Conservation (phyloP, 2,329 filamentous ascomycete genomes). For the Monilinia vaccinii-corymbosi region DNA sequence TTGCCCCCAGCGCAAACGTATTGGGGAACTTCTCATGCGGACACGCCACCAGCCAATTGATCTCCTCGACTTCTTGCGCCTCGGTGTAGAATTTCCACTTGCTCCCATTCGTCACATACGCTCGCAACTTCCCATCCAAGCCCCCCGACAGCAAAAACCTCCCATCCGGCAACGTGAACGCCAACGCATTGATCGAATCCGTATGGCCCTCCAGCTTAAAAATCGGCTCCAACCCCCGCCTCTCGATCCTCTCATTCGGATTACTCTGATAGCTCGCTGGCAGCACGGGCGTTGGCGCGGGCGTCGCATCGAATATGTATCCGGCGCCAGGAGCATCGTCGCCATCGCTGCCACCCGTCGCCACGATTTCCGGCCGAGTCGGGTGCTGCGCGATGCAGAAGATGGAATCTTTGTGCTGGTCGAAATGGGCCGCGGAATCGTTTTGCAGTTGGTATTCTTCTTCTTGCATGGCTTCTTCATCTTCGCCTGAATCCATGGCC, state of each 20-base stretch:
- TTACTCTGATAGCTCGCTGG: slow-evolving; percentile 66
- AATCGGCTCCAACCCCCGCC: slow-evolving; percentile 53
- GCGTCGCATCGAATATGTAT: slow-evolving; percentile 74
- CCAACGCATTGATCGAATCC: slow-evolving; percentile 80
- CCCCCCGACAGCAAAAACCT: slow-evolving; percentile 82
- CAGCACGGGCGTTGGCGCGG: slow-evolving; percentile 56
- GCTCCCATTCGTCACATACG: slow-evolving; percentile 40
- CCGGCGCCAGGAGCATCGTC: slow-evolving; percentile 58
- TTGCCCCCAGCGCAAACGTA: slow-evolving; percentile 77
- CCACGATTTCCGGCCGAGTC: slow-evolving; percentile 63
- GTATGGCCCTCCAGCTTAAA: slow-evolving; percentile 80
- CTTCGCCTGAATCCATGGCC: slow-evolving; percentile 71
- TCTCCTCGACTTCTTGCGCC: slow-evolving; percentile 83
- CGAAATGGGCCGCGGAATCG: slow-evolving; percentile 89
- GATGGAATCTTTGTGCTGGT: slow-evolving; percentile 80
- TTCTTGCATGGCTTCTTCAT: slow-evolving; percentile 54
- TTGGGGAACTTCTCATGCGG: slow-evolving; percentile 65
- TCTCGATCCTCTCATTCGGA: slow-evolving; percentile 48
- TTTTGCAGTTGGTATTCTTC: slow-evolving; percentile 81
- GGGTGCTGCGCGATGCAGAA: slow-evolving; percentile 95
- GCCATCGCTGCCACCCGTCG: slow-evolving; percentile 72
- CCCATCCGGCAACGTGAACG: slow-evolving; percentile 75
- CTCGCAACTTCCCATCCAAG: slow-evolving; percentile 72
- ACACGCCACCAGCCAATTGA: slow-evolving; percentile 81
- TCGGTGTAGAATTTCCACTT: slow-evolving; percentile 64